Evolutionary conservation across 148 eudicot genomes (phyloP).

Genomic region (Chenopodium formosanum): DNA sequence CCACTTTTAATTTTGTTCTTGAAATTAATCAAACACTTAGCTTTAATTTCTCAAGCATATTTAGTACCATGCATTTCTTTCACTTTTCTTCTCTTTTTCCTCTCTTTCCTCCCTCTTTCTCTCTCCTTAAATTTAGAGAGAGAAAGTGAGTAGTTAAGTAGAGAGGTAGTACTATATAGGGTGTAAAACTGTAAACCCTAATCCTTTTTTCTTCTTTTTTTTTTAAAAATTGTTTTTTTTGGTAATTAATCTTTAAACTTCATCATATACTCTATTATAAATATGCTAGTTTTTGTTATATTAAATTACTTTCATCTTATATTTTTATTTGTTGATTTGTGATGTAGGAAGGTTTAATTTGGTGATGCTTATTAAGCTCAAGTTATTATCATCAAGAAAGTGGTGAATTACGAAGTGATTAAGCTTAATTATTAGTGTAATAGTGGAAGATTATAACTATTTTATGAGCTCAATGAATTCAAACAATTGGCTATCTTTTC

Average conservation of each 20-base stretch:
- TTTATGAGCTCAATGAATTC: slow-evolving; percentile 66
- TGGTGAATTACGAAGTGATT: neutral
- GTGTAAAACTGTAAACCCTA: slow-evolving; percentile 26
- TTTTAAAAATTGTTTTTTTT: neutral
- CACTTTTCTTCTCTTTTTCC: neutral
- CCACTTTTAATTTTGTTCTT: slow-evolving; percentile 17
- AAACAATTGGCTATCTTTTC: slow-evolving; percentile 95
- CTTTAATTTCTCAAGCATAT: slow-evolving; percentile 16
- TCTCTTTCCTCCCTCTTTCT: slow-evolving; percentile 3
- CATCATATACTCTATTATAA: neutral
- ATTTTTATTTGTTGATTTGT: neutral
- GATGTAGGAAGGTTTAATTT: slow-evolving; percentile 21
- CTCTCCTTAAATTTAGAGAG: slow-evolving; percentile 5
- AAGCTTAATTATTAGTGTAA: slow-evolving; percentile 4
- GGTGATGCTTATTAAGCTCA: slow-evolving; percentile 13
- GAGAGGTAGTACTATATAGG: slow-evolving; percentile 1
- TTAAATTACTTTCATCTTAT: neutral
- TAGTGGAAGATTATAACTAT: neutral
- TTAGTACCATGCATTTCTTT: slow-evolving; percentile 3
- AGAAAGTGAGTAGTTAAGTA: slow-evolving; percentile 10
- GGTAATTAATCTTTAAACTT: neutral
- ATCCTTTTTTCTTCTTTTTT: neutral
- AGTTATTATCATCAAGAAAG: slow-evolving; percentile 18
- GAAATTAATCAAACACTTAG: slow-evolving; percentile 18
- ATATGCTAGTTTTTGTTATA: neutral